Evolutionary conservation across 208 protist genomes (phyloP).

Genomic region (Plasmodiophora brassicae): DNA sequence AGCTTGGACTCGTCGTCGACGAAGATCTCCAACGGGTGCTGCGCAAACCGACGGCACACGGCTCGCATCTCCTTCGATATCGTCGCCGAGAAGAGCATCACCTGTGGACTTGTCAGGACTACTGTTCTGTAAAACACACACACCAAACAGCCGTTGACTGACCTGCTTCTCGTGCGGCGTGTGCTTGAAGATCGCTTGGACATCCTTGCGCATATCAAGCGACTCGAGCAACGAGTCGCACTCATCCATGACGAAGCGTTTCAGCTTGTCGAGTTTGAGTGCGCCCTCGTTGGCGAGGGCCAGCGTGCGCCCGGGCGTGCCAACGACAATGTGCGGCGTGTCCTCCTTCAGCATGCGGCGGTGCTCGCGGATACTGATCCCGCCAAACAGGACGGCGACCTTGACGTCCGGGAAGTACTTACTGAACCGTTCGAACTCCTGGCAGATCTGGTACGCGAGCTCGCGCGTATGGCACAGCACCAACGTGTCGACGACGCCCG

Average conservation of each 20-base stretch:
- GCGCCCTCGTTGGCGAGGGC: slow-evolving; percentile 72
- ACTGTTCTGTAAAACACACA: neutral
- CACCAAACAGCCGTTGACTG: slow-evolving; percentile 58
- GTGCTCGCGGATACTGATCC: slow-evolving; percentile 77
- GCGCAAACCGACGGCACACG: slow-evolving; percentile 96
- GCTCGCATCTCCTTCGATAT: slow-evolving; percentile 85
- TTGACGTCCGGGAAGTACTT: slow-evolving; percentile 82
- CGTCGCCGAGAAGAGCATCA: slow-evolving; percentile 99
- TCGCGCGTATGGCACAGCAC: slow-evolving; percentile 94
- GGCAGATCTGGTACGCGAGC: slow-evolving; percentile 96
- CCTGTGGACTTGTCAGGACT: slow-evolving; percentile 30
- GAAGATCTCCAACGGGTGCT: slow-evolving; percentile 87
- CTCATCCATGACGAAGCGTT: slow-evolving; percentile 98
- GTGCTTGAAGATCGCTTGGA: slow-evolving; percentile 93
- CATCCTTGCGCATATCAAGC: slow-evolving; percentile 84
- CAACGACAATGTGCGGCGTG: slow-evolving; percentile 91
- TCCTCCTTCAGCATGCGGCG: slow-evolving; percentile 61
- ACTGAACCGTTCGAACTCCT: slow-evolving; percentile 93
- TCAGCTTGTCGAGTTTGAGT: slow-evolving; percentile 84
- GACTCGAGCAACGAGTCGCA: slow-evolving; percentile 93
- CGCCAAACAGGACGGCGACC: slow-evolving; percentile 91
- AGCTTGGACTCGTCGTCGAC: slow-evolving; percentile 96
- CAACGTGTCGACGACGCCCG: slow-evolving; percentile 69
- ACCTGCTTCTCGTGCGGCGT: slow-evolving; percentile 93
- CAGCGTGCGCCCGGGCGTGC: slow-evolving; percentile 91